Conservation (phyloP, 306 rosid species). For the Rubus idaeus region DNA sequence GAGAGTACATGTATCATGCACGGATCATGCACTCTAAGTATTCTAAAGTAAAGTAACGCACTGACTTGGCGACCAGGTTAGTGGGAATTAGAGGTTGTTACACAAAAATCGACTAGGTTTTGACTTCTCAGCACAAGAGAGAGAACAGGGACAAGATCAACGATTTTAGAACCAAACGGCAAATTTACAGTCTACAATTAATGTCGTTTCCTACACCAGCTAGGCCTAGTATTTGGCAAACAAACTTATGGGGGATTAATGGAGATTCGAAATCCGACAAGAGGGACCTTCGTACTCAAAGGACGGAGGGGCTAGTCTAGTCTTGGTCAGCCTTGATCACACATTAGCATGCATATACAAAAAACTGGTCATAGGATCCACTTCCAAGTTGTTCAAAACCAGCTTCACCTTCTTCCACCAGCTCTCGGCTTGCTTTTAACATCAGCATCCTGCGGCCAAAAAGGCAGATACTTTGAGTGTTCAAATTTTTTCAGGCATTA, state of each 20-base stretch:
- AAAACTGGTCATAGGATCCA: not conserved
- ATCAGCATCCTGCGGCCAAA: conserved; percentile 31
- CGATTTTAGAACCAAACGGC: not conserved
- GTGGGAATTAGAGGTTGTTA: not conserved
- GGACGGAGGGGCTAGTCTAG: not conserved
- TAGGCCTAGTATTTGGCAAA: not conserved
- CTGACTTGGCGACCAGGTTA: not conserved
- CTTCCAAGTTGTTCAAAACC: not conserved
- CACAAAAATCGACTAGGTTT: not conserved
- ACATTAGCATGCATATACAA: not conserved
- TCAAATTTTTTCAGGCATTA: not conserved
- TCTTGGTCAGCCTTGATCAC: not conserved
- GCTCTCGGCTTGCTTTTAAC: conserved; percentile 34
- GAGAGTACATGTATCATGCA: not conserved
- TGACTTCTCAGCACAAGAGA: not conserved
- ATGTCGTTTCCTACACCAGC: not conserved
- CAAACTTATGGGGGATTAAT: not conserved
- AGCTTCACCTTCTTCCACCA: conserved; percentile 33
- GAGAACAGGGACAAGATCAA: not conserved
- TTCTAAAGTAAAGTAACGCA: too few species aligned
- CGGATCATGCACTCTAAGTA: too few species aligned
- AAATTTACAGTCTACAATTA: not conserved
- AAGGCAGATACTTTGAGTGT: not conserved
- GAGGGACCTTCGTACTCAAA: not conserved
- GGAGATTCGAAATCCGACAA: not conserved